Percentiles rank a stretch among this genome's conserved stretches.
Evolutionary conservation across 1,284 basidiomycete species (phyloP).

Genomic region (Ustilago bromivora): DNA sequence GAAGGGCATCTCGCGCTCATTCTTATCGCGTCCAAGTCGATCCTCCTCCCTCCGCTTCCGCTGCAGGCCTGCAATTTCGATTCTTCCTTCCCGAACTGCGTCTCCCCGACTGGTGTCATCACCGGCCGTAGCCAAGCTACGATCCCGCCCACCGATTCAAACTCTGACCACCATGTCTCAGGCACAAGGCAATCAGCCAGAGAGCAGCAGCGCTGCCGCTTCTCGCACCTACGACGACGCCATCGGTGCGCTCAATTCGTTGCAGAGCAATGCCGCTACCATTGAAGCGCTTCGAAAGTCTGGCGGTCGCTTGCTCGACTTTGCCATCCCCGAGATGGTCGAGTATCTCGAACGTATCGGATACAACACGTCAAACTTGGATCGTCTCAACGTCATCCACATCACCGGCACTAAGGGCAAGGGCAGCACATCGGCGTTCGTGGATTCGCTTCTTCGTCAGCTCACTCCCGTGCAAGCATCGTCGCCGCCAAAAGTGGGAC

Average conservation of each 20-base stretch:
- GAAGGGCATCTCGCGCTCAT: conserved; percentile 10
- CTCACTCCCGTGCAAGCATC: conserved; percentile 43
- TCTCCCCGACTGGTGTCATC: too few relatives aligned
- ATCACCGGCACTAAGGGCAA: conserved; percentile 99
- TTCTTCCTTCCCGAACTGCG: background rate
- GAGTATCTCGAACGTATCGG: conserved; percentile 90
- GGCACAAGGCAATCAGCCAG: background rate
- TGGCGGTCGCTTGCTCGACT: conserved; percentile 77
- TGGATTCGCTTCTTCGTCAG: conserved; percentile 64
- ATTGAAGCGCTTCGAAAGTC: conserved; percentile 85
- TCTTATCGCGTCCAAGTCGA: conserved; percentile 1
- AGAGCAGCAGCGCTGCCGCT: conserved; percentile 7
- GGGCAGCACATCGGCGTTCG: conserved; percentile 94
- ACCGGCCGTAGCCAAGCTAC: background rate
- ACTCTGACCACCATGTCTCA: conserved; percentile 20
- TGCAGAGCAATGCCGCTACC: conserved; percentile 93
- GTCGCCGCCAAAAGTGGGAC: conserved; percentile 72
- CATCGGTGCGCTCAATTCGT: conserved; percentile 85
- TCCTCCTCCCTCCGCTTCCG: background rate
- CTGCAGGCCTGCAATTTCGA: background rate
- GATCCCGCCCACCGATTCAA: background rate
- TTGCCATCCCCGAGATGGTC: conserved; percentile 87
- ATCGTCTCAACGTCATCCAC: conserved; percentile 91
- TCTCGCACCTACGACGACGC: conserved; percentile 75
- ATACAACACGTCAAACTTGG: conserved; percentile 83